Percentiles rank a stretch among this genome's conserved stretches.
Evolutionary conservation across 2,329 filamentous ascomycete genomes (phyloP).

Genomic region (Xylariaceae sp.): DNA sequence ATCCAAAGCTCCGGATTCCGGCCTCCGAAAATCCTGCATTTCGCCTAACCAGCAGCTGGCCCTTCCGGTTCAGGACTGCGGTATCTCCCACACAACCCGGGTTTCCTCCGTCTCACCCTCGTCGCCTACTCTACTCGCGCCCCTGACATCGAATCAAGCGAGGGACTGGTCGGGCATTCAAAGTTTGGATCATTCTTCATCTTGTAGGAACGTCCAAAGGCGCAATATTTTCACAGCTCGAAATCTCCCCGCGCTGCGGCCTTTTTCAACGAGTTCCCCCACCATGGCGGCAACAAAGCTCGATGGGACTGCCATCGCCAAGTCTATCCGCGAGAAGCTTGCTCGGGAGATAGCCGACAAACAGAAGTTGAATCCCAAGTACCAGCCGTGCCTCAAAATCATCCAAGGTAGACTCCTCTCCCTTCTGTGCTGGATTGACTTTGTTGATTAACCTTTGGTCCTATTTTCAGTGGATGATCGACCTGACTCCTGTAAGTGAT

Average conservation of each 20-base stretch:
- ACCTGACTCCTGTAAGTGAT: conserved; percentile 76
- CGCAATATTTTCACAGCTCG: conserved; percentile 9
- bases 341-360: conserved; percentile 74
- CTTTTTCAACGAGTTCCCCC: conserved; percentile 45
- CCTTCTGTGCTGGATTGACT: background rate
- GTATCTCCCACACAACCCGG: conserved; percentile 12
- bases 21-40: conserved; percentile 21
- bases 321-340: conserved; percentile 79
- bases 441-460: background rate
- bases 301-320: conserved; percentile 93
- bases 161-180: background rate
- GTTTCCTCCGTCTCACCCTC: conserved; percentile 7
- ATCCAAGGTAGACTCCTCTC: conserved; percentile 66
- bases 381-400: conserved; percentile 86
- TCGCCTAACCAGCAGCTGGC: conserved; percentile 1
- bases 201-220: conserved; percentile 6
- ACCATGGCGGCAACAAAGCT: conserved; percentile 87
- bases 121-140: conserved; percentile 11
- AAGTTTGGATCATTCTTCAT: background rate
- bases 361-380: conserved; percentile 80
- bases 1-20: conserved; percentile 16
- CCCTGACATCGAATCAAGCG: conserved; percentile 6
- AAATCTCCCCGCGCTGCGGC: conserved; percentile 15
- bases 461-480: conserved; percentile 71
- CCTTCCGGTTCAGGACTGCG: background rate